phyloP scores from a whole-genome alignment of 306 rosid species.

The Fagus sylvatica region DNA sequence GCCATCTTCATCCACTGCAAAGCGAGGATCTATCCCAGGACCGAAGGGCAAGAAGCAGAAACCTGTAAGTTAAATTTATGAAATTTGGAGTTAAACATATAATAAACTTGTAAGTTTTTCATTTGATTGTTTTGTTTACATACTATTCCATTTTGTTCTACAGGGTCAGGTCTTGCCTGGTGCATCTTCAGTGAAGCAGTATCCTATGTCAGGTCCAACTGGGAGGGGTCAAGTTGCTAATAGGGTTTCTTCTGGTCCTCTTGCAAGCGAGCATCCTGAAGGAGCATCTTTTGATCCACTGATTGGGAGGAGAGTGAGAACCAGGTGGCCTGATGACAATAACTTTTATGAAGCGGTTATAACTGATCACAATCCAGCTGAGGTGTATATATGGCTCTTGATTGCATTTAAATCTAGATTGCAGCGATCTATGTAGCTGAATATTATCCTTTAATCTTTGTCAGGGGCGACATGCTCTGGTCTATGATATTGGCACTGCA shows the following conservation, averaged over 20 bases:
- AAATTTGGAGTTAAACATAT: constrained; percentile 1
- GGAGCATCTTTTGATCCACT: constrained; percentile 58
- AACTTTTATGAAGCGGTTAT: constrained; percentile 91
- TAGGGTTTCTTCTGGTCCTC: constrained; percentile 62
- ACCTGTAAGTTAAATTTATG: constrained; percentile 57
- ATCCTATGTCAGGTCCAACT: constrained; percentile 63
- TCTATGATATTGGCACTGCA: constrained; percentile 70
- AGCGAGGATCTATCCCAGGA: constrained; percentile 72
- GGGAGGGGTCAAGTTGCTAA: constrained; percentile 73
- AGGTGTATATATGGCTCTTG: constrained; percentile 59
- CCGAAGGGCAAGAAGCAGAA: constrained; percentile 82
- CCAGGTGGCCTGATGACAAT: constrained; percentile 97
- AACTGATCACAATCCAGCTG: constrained; percentile 59
- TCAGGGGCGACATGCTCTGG: constrained; percentile 85
- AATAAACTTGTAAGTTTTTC: neutral
- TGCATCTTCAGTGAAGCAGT: constrained; percentile 67
- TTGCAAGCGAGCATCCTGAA: constrained; percentile 57
- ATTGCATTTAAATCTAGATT: constrained; percentile 18
- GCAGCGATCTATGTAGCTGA: constrained; percentile 22
- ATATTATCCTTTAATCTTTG: constrained; percentile 16
- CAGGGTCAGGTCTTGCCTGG: constrained; percentile 60
- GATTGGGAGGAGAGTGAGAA: constrained; percentile 78
- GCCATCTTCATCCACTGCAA: constrained; percentile 78
- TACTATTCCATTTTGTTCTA: constrained; percentile 13
- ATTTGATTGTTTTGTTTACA: constrained; percentile 11